Base-by-base conservation (phyloP, 139 green algal genomes). In the Diplosphaera chodatii region DNA sequence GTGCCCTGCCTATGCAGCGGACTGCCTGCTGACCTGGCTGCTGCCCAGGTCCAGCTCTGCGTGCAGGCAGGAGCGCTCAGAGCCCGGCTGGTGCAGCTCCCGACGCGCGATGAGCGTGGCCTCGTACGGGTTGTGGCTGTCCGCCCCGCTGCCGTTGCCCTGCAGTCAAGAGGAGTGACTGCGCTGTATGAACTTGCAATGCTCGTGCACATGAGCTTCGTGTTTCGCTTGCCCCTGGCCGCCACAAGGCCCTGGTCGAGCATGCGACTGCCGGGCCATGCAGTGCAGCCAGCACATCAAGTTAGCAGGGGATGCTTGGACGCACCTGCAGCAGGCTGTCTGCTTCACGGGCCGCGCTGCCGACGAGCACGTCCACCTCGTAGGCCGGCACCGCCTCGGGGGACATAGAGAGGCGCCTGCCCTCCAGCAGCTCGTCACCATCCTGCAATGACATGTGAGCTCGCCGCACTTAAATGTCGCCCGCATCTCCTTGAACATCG, bases 41-140 rank as follows among this genome's bases (percentile, higher is more conserved):
- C 73, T 74, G 18, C 63, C 67, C 1, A 93, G 82, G 56, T 98
- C 89, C 55, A 99, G 55, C 86, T 98, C 94, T 23, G 93, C 91
- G 77, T 99, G 94, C 70, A 98, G 83, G 75, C 94, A 99, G 0
- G 82, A 92, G 67, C 94, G 84, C 29, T 91, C 91, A 2, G 85
- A 92, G 3, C 70, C 68, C 22, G 77, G 64, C 4, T 69, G 76
- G 78, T 98, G 91, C 74, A 98, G 88, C 89, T 98, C 92, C 0
- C 80, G 76, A 0, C 90, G 77, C 0, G 66, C 72, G 1, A 59
- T 78, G 1, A 98, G 69, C 1, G 65, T 68, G 5, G 77, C 86
- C 80, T 74, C 80, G 70, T 82, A 89, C 32, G 82, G 89, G 55
- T 73, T 80, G 74, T 87, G 78, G 8, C 78, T 79, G 28, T 81